Conservation (phyloP, 148 eudicot species). For the Talinum fruticosum region DNA sequence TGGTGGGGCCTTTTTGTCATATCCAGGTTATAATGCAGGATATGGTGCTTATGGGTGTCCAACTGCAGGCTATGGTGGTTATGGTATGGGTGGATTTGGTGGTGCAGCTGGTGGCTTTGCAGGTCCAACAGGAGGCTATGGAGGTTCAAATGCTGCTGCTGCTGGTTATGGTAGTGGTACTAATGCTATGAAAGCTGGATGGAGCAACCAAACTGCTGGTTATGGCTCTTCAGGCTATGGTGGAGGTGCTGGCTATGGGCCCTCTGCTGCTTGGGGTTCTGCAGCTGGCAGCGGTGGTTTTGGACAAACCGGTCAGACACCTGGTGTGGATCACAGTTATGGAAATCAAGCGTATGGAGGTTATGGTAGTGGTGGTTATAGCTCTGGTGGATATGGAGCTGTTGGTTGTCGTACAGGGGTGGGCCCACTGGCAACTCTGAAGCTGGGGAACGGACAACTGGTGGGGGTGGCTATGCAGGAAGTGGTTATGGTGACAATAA, state of each 20-base stretch:
- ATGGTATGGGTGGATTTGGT: constrained; percentile 60
- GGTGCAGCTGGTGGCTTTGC: constrained; percentile 41
- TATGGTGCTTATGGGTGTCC: constrained; percentile 63
- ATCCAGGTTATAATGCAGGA: constrained; percentile 63
- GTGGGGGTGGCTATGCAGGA: constrained; percentile 66
- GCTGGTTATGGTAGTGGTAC: constrained; percentile 69
- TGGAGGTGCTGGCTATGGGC: constrained; percentile 50
- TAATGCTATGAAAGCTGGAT: constrained; percentile 52
- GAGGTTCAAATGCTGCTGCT: constrained; percentile 51
- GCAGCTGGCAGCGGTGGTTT: constrained; percentile 36
- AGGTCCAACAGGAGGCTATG: constrained; percentile 34
- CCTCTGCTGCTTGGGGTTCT: constrained; percentile 47
- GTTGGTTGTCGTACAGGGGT: constrained; percentile 45
- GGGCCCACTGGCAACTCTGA: constrained; percentile 41
- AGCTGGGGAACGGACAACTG: constrained; percentile 44
- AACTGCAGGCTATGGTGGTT: constrained; percentile 62
- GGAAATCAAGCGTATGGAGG: constrained; percentile 67
- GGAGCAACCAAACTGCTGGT: constrained; percentile 62
- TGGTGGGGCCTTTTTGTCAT: constrained; percentile 63
- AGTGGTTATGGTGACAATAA: constrained; percentile 70
- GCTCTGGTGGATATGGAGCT: constrained; percentile 41
- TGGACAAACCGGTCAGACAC: constrained; percentile 53
- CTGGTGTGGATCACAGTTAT: constrained; percentile 54
- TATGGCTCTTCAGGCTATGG: constrained; percentile 47
- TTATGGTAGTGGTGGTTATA: constrained; percentile 62